These are phyloP conservation scores for Fremontodendron californicum DNA, from an alignment of 345 rosid species.

Conservation along the genomic window DNA sequence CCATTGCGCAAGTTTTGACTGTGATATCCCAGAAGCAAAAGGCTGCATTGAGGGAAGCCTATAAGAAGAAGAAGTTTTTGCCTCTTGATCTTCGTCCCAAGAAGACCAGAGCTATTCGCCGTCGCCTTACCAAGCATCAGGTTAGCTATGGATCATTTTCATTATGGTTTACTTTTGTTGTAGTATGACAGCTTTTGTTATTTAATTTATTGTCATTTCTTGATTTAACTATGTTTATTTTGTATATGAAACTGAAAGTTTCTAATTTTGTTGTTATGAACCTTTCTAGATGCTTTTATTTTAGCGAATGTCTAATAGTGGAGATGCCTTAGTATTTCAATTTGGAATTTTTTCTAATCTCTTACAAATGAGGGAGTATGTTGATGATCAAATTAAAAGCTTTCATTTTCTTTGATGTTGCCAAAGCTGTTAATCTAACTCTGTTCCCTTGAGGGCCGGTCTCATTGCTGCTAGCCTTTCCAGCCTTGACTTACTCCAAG, in stretches of 20 bases:
- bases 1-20: constrained; percentile 50
- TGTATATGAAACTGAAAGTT: background rate
- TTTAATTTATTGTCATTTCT: background rate
- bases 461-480: background rate
- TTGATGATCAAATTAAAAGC: background rate
- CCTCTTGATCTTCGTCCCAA: constrained; percentile 57
- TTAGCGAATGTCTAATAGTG: background rate
- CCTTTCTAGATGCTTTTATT: background rate
- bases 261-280: background rate
- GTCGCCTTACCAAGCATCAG: constrained; percentile 56
- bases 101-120: constrained; percentile 58
- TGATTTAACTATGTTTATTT: background rate
- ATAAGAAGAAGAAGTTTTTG: constrained; percentile 47
- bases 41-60: constrained; percentile 43
- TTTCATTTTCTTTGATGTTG: background rate
- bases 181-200: background rate
- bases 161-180: background rate
- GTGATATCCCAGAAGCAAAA: constrained; percentile 52
- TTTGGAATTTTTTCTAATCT: background rate
- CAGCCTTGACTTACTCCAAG: background rate
- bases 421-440: background rate
- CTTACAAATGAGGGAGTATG: background rate
- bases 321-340: background rate
- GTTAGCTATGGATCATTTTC: constrained; percentile 11
- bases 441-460: background rate